Base-by-base conservation (phyloP, 306 rosid genomes). In the Heteromeles arbutifolia region DNA sequence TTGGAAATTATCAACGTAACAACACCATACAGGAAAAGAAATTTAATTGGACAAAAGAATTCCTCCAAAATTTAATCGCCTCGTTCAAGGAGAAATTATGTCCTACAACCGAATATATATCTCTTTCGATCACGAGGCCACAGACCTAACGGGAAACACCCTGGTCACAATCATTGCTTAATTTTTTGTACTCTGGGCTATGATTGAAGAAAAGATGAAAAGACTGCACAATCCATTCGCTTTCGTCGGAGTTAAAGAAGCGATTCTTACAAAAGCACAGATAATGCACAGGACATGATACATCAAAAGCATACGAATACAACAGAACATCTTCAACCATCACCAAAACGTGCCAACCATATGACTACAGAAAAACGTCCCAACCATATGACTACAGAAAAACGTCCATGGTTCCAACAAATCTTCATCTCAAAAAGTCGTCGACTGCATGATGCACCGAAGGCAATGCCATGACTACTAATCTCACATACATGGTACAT, bases 261-360 rank as follows among this genome's bases (percentile, higher is more conserved):
- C 17, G 61, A 54, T 8, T 54, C 2, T 21, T 21, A 48, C 57
- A 29, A 53, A 71, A 4, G 3, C 59, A 53, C 45, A 12, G 61
- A 37, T 31, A 70, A 34, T 53, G 54, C 71, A 62, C 37, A 61
- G 64, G 67, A 13, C 69, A 24, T 17, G 39, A 67, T 41, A 52
- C 12, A 14, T 32, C n/a, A 65, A 54, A 59, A n/a, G 68, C 39
- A 22, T 29, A 22, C 8, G 44, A 21, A 34, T 61, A 45, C 52
- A 45, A 45, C 14, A 13, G 52, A 15, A 52, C 74, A 68, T 65
- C 79, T 81, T 84, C 77, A 78, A 31, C 74, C 14, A 57, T 39
- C 63, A 50, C 66, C 80, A 77, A 69, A 78, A 79, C 76, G 77
- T 77, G 8, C n/a, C n/a, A n/a, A n/a, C n/a, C n/a, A n/a, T n/a